Conservation (phyloP, 2,329 filamentous ascomycete species). For the Rachicladosporium sp. region DNA sequence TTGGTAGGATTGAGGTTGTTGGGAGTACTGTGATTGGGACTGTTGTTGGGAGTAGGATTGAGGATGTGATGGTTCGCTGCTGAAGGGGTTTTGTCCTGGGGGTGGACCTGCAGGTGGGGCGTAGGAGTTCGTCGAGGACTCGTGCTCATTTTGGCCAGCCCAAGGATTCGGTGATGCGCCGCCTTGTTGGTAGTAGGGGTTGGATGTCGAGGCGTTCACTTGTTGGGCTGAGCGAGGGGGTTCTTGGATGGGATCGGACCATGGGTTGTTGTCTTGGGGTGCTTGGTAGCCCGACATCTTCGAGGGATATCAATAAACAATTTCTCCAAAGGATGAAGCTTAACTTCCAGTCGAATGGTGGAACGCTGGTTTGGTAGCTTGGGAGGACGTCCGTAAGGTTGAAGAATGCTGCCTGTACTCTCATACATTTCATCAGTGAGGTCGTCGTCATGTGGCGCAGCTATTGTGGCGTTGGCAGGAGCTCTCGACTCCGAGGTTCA, state of each 20-base stretch:
- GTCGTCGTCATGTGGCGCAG: too few relatives aligned
- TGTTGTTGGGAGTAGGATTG: constrained; percentile 2
- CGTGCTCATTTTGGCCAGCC: constrained; percentile 4
- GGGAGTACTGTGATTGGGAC: constrained; percentile 3
- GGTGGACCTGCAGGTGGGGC: constrained; percentile 6
- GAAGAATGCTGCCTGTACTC: too few relatives aligned
- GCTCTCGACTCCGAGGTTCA: too few relatives aligned
- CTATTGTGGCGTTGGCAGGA: too few relatives aligned
- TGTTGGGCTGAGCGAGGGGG: constrained; percentile 2
- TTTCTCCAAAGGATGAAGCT: too few relatives aligned
- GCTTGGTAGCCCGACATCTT: constrained; percentile 4
- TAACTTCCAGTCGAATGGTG: too few relatives aligned
- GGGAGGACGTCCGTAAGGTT: too few relatives aligned
- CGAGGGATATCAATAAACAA: not conserved
- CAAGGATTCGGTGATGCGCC: constrained; percentile 5
- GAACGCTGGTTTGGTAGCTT: too few relatives aligned
- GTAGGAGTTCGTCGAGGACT: constrained; percentile 2
- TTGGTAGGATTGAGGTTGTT: constrained; percentile 2
- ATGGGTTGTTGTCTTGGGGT: constrained; percentile 5
- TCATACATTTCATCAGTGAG: too few relatives aligned
- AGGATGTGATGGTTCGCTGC: not conserved
- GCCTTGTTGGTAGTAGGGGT: constrained; percentile 6
- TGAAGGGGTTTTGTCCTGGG: constrained; percentile 3
- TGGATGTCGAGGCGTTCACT: constrained; percentile 1
- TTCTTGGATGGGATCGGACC: constrained; percentile 5